Evolutionary conservation across 2,329 filamentous ascomycete genomes (phyloP), one percentile per base, ranked within the genome.

Genomic region (Monosporascus sp.): DNA sequence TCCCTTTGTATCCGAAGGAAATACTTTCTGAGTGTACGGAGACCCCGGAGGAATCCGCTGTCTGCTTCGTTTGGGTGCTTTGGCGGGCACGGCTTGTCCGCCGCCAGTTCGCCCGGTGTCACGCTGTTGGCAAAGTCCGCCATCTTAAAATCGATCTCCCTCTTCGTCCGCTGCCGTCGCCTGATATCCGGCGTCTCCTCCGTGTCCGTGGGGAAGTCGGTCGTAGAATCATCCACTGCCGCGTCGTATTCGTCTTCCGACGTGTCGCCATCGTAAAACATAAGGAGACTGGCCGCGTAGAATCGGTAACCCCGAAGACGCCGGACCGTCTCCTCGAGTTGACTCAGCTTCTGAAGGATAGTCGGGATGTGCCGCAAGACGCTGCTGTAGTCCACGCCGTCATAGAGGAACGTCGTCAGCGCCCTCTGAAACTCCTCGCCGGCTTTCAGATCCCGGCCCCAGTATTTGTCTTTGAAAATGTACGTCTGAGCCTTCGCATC

Each of bases 101-200:
- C 71, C 54, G 83, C 77, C 11, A 84, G 72, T 63, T 96, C 91
- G 59, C 94, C 88, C 4, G 90, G 89, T 1, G 92, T 97, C 37
- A 97, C 86, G 65, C 93, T 97, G 68, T 99, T 99, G 58, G 94
- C 94, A 74, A 99, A 99, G 70, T 99, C 94, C 53, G 96, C 93
- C 69, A 99, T 95, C 72, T 97, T 97, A 73, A 99, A 85, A 69
- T 96, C 89, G 65, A 96, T 92, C 59, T 85, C 80, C 47, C 76
- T 75, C 55, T 75, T 76, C 56, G 76, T 81, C 65, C 67, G 79
- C 64, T 70, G 75, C 61, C 68, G 79, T 67, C 49, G 66, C 39
- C 66, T 66, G 25, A 57, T 53, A 27, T 67, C 65, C 49, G 68
- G 63, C n/a, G 65, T 64, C 50, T 84, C 81, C 60, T 84, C 81